Evolutionary conservation across 768 basidiomycete genomes (phyloP), one percentile per base, ranked within the genome.

Genomic region (Mycena pura): DNA sequence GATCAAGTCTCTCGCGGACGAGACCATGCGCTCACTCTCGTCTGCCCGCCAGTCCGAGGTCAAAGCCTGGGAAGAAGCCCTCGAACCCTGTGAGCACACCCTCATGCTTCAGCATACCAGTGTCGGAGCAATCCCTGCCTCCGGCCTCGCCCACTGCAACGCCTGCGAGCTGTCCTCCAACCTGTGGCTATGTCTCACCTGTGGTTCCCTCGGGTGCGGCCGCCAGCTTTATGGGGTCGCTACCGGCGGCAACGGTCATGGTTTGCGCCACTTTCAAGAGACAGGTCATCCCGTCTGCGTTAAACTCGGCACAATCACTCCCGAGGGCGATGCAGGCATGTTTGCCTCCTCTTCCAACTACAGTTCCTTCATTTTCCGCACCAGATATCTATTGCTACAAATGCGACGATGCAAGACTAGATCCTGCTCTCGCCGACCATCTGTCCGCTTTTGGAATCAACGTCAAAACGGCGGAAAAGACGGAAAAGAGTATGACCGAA

Each of bases 21-120:
- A 84, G 0, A 80, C 96, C 56, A 89, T 97, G 86, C 78, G 82
- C 2, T 88, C 95, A 2, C 79, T 93, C 67, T 94, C 95, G 0
- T 96, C 94, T 2, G 91, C 93, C 0, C 92, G 95, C 46, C 91
- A 96, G 71, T 93, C 91, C 0, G 95, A 98, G 69, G 91, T 99
- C 46, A 91, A 97, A 75, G 91, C 97, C 6, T 99, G 97, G 97
- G 95, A 99, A 72, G 96, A 98, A 73, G 96, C 98, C 66, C 89
- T 97, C 39, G 69, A 79, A 0, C 76, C 93, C 7, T 99, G 97
- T 80, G 89, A 93, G 69, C 97, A 99, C 56, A 84, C 84, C 0
- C 72, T 85, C 3, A 78, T 74, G 11, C 72, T 85, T 9, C 72
- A 82, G 54, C 78, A 84, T 70, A 65, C 73, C 27, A 69, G 76